phyloP scores from a whole-genome alignment of 441 rosid genomes.

The Eugenia klotzschiana region DNA sequence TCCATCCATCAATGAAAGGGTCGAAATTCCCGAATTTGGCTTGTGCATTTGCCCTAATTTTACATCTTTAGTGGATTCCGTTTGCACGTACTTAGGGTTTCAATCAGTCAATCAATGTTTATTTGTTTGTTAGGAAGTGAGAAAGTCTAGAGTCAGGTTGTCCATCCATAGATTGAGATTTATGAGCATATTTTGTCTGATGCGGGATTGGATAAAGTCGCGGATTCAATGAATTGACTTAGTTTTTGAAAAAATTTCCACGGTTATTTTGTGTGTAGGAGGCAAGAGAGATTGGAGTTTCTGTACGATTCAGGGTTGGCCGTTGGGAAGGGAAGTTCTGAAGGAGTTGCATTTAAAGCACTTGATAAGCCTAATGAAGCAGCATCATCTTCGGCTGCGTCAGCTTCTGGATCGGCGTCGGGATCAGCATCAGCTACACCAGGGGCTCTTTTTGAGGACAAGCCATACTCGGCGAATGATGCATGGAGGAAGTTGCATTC shows the following conservation, averaged over 20 bases:
- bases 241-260: background rate
- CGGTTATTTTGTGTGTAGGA: slow-evolving; percentile 17
- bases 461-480: slow-evolving; percentile 67
- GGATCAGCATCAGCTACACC: slow-evolving; percentile 18
- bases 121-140: background rate
- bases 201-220: background rate
- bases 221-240: background rate
- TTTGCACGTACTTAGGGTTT: background rate
- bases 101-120: background rate
- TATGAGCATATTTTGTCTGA: background rate
- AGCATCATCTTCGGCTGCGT: background rate
- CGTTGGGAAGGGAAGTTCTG: slow-evolving; percentile 52
- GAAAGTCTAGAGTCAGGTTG: background rate
- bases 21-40: background rate
- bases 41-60: background rate
- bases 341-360: slow-evolving; percentile 60
- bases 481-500: slow-evolving; percentile 87
- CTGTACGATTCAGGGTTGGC: slow-evolving; percentile 81
- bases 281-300: slow-evolving; percentile 87
- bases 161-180: background rate
- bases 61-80: background rate
- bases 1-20: background rate
- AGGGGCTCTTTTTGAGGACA: slow-evolving; percentile 82
- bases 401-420: slow-evolving; percentile 1
- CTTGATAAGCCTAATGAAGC: slow-evolving; percentile 22